Evolutionary conservation across 495 filamentous ascomycete species (phyloP).

Genomic region (Xylaria nigripes): DNA sequence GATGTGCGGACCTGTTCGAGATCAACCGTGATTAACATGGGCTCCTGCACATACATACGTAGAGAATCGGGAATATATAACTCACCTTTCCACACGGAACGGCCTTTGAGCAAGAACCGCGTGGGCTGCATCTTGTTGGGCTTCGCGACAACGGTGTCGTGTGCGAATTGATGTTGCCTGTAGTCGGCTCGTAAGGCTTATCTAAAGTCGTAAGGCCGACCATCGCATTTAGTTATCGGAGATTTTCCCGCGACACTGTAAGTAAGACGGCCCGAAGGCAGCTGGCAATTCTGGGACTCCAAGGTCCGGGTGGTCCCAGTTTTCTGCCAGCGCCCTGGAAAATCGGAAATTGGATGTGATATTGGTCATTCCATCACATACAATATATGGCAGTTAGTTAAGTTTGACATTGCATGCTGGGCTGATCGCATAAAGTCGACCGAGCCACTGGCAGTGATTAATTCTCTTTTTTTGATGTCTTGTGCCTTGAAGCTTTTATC

Average conservation of each 20-base stretch:
- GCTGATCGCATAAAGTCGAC: too few relatives aligned
- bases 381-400: too few relatives aligned
- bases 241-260: background rate
- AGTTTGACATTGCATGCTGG: too few relatives aligned
- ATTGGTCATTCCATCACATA: too few relatives aligned
- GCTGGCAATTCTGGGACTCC: background rate
- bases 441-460: too few relatives aligned
- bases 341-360: too few relatives aligned
- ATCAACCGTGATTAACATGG: background rate
- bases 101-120: slow-evolving; percentile 40
- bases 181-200: background rate
- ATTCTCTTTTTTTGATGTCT: too few relatives aligned
- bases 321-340: too few relatives aligned
- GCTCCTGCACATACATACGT: too few relatives aligned
- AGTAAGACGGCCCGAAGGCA: background rate
- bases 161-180: background rate
- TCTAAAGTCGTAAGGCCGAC: too few relatives aligned
- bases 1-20: slow-evolving; percentile 53
- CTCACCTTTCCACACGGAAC: slow-evolving; percentile 53
- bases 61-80: background rate
- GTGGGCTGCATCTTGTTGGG: slow-evolving; percentile 45
- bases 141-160: slow-evolving; percentile 1
- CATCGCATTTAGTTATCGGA: background rate
- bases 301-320: too few relatives aligned
- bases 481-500: too few relatives aligned